Evolutionary conservation across 306 rosid genomes (phyloP), one percentile per base, ranked within the genome.

Genomic region (Elaeagnus macrophylla): DNA sequence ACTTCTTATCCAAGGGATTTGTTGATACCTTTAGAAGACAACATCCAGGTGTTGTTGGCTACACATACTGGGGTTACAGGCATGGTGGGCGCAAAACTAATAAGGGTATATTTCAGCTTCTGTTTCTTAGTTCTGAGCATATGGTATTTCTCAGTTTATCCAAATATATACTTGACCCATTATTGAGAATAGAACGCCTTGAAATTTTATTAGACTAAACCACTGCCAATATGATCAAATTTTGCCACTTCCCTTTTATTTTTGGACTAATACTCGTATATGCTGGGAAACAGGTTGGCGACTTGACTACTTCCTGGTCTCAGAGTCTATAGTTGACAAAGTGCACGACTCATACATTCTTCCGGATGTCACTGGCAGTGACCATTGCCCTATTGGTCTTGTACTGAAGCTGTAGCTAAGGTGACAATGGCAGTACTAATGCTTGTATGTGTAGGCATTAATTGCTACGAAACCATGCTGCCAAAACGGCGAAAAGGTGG

Each of bases 61-160:
- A 86, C 67, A 90, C 97, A 10, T 90, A 86, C 57, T 90, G 97
- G 97, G 97, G 97, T 60, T 86, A 79, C 58, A 75, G 94, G 53
- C 95, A 90, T 47, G 91, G 91, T 16, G 83, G 47, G 10, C 95
- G 97, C 67, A 90, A 83, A 79, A 50, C 56, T 51, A 90, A 90
- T 79, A 74, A 45, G 81, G 97, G 97, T 90, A 72, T 18, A 51
- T 58, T 60, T 39, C 19, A 19, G 57, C 9, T 13, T 3, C 2
- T 39, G 11, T 60, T 38, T 15, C 10, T 5, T 5, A 39, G 32
- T 25, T 25, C 32, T 25, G 32, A 25, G 32, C 32, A 5, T 25
- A 2, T 25, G 32, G 32, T 25, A 25, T 25, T 25, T 25, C 32
- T 25, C 32, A 25, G 32, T 25, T 25, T 25, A 2, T 25, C 32